Percentiles rank a stretch among this genome's conserved stretches.
Evolutionary conservation across 768 basidiomycete genomes (phyloP).

Genomic region (Dioszegia crocea): DNA sequence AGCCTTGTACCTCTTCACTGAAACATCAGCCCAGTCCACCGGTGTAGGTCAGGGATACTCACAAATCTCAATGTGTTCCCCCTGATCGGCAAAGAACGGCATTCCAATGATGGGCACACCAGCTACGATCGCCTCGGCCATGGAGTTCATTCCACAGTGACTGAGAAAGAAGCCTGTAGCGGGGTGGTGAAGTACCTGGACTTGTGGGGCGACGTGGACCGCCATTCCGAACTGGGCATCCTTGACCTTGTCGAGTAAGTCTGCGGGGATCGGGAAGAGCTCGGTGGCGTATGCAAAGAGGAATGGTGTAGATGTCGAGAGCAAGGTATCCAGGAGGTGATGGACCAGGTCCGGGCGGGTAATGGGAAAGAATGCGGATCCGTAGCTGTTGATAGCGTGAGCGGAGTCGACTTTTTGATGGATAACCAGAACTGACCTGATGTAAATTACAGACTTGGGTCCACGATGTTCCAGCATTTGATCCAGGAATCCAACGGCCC

Average conservation of each 20-base stretch:
- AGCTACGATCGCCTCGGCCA: conserved; percentile 25
- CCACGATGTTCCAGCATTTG: conserved; percentile 24
- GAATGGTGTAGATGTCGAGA: conserved; percentile 16
- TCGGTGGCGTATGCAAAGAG: conserved; percentile 27
- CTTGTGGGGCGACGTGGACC: conserved; percentile 31
- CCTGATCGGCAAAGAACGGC: conserved; percentile 36
- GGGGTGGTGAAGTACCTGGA: conserved; percentile 22
- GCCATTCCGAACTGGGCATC: conserved; percentile 6
- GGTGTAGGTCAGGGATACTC: too few species aligned
- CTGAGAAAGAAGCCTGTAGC: conserved; percentile 23
- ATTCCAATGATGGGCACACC: conserved; percentile 17
- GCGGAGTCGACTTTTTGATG: too few species aligned
- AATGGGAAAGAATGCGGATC: conserved; percentile 24
- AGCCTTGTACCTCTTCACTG: conserved; percentile 20
- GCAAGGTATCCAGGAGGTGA: conserved; percentile 21
- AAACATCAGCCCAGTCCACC: background rate
- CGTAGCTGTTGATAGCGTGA: conserved; percentile 16
- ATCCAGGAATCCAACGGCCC: conserved; percentile 22
- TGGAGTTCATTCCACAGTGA: conserved; percentile 27
- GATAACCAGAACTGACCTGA: conserved; percentile 15
- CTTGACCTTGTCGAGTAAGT: conserved; percentile 15
- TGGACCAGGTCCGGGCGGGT: conserved; percentile 23
- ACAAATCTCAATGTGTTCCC: conserved; percentile 17
- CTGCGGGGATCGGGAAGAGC: conserved; percentile 9
- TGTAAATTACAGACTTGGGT: conserved; percentile 18